Conservation (phyloP, 2,329 filamentous ascomycete genomes). For the Cladophialophora exuberans region DNA sequence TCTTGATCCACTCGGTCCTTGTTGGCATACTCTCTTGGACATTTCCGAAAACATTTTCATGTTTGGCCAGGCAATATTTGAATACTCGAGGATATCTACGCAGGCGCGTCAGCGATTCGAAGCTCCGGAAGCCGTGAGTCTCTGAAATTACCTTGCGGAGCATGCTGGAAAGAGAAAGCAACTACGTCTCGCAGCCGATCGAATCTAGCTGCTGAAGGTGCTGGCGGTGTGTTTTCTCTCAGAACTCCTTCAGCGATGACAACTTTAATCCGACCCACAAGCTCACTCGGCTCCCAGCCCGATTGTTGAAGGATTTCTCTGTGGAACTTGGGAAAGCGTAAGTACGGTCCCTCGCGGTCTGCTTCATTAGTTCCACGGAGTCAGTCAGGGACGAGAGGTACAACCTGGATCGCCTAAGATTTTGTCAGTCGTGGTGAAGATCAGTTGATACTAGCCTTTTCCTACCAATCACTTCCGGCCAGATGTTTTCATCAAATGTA, state of each 20-base stretch:
- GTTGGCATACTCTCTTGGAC: constrained; percentile 41
- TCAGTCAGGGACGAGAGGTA: not conserved
- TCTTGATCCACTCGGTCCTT: constrained; percentile 38
- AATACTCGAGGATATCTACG: constrained; percentile 74
- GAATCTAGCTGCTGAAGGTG: constrained; percentile 41
- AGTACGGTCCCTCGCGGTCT: constrained; percentile 32
- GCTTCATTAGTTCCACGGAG: constrained; percentile 4
- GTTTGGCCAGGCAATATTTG: constrained; percentile 80
- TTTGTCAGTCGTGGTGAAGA: constrained; percentile 5
- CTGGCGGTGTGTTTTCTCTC: constrained; percentile 39
- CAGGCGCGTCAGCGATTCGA: constrained; percentile 1
- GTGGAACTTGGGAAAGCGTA: constrained; percentile 75
- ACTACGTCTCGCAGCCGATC: constrained; percentile 73
- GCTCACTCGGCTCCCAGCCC: constrained; percentile 72
- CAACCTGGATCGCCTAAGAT: constrained; percentile 19
- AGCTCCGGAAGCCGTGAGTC: not conserved
- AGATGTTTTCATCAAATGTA: constrained; percentile 36
- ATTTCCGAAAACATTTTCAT: constrained; percentile 62
- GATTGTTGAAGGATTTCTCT: constrained; percentile 68
- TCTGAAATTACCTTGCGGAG: constrained; percentile 67
- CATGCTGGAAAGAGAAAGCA: constrained; percentile 83
- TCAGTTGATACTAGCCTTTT: not conserved
- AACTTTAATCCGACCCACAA: constrained; percentile 74
- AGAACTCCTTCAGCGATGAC: constrained; percentile 74
- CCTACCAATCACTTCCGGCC: constrained; percentile 47